phyloP scores from a whole-genome alignment of 371 early-diverging fungal species.

The Sporodiniella umbellata region DNA sequence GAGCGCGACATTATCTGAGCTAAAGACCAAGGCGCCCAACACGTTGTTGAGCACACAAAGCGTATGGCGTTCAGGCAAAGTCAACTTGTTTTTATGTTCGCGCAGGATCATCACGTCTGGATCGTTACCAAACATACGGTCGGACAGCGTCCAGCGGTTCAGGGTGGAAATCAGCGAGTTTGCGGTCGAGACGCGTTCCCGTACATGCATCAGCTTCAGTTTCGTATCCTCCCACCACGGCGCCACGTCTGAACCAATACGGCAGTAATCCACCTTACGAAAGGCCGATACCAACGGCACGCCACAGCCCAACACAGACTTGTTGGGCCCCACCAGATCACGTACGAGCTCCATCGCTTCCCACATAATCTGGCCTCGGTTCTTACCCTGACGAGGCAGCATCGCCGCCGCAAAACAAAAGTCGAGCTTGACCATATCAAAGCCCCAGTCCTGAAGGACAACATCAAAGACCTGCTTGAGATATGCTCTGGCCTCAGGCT shows the following conservation, averaged over 20 bases:
- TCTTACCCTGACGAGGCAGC: constrained; percentile 50
- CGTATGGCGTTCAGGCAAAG: constrained; percentile 43
- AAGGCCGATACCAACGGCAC: constrained; percentile 54
- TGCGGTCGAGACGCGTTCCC: constrained; percentile 57
- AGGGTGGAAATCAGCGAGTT: constrained; percentile 56
- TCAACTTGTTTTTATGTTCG: constrained; percentile 49
- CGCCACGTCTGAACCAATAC: constrained; percentile 60
- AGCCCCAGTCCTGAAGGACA: constrained; percentile 53
- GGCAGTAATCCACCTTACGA: constrained; percentile 55
- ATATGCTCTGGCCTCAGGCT: constrained; percentile 41
- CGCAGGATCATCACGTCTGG: constrained; percentile 61
- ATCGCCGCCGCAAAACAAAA: constrained; percentile 62
- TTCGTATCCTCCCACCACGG: constrained; percentile 57
- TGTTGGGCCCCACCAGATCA: constrained; percentile 46
- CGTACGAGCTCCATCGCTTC: constrained; percentile 57
- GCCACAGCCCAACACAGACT: constrained; percentile 56
- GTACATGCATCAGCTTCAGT: constrained; percentile 51
- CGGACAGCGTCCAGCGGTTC: constrained; percentile 53
- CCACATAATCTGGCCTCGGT: constrained; percentile 61
- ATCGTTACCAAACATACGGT: constrained; percentile 62
- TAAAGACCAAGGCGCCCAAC: constrained; percentile 58
- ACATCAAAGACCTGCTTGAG: constrained; percentile 49
- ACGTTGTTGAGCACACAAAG: constrained; percentile 57
- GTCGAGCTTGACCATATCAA: constrained; percentile 58
- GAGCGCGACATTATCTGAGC: constrained; percentile 44